Base-by-base conservation (phyloP, 257 asterid species). In the Nemophila menziesii region DNA sequence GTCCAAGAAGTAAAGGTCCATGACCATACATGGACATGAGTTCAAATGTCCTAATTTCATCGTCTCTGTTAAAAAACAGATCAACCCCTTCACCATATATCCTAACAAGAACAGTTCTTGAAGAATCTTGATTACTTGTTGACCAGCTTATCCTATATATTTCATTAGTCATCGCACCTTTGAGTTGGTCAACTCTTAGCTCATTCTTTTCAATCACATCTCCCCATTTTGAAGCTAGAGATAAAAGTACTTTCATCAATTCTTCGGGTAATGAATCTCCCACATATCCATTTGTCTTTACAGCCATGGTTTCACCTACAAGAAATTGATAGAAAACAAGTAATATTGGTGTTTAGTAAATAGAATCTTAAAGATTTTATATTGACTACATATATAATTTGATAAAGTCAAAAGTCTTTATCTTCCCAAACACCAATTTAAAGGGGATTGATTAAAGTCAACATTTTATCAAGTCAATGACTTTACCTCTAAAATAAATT, bases 81-180 rank as follows among this genome's bases (percentile, higher is more conserved):
- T 81, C 96, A 11, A 79, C 89, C 15, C 99, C 94, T 27, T 72
- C 78, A 22, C 99, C 99, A 40, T 90, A 90, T 26, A 79, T 42
- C 50, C 99, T 78, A 66, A 81, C 73, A 62, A 90, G 58, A 61
- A 90, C 94, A 0, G 46, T 74, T 41, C 89, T 63, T 2, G n/a
- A 27, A 22, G 39, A 43, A 16, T 64, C 70, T 13, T 63, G 69
- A 2, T 5, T 49, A 55, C 49, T 55, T 2, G 75, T 48, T 1
- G 93, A 81, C 99, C 99, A 90, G 41, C 78, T 74, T 20, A 90
- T 57, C 22, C 68, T 22, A 43, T 70, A 81, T 14, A 90, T 75
- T 73, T 70, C 71, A 55, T 90, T 90, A 19, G 96, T 90, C 93
- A 85, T 67, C 9, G 94, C 96, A 7, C 96, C 99, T 23, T 67